Evolutionary conservation across 257 asterid species (phyloP).

Genomic region (Nicotiana obtusifolia): DNA sequence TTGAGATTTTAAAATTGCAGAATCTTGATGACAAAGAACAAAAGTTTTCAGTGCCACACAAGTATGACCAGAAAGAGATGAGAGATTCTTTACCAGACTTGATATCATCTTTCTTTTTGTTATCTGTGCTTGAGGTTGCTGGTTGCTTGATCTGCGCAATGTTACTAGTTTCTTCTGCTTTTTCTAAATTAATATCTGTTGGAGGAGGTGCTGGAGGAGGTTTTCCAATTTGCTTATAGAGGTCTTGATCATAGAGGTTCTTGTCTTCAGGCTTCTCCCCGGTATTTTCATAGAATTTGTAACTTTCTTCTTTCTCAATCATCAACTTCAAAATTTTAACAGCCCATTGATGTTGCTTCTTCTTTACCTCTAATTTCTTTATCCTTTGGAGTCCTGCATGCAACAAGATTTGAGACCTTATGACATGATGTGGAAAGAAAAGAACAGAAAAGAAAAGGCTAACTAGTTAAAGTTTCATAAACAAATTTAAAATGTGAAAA

Average conservation of each 20-base stretch:
- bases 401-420: neutral
- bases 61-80: neutral
- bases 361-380: slow-evolving; percentile 24
- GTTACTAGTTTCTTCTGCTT: neutral
- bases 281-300: slow-evolving; percentile 20
- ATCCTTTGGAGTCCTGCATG: slow-evolving; percentile 31
- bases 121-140: slow-evolving; percentile 6
- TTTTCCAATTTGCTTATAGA: neutral
- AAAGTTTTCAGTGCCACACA: neutral
- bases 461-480: neutral
- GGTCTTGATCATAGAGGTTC: neutral
- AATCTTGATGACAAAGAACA: neutral
- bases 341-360: slow-evolving; percentile 22
- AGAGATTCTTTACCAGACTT: slow-evolving; percentile 12
- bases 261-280: slow-evolving; percentile 24
- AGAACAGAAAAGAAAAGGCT: too few relatives aligned
- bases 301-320: slow-evolving; percentile 17
- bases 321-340: slow-evolving; percentile 24
- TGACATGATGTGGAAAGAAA: neutral
- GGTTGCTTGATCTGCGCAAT: neutral
- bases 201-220: neutral
- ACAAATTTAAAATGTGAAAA: neutral
- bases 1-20: neutral
- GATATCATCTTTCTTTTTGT: neutral
- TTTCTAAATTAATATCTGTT: neutral